Percentiles rank a stretch among this genome's conserved stretches.
Conservation (phyloP, 331 rosid genomes). For the Rosa hybrid region DNA sequence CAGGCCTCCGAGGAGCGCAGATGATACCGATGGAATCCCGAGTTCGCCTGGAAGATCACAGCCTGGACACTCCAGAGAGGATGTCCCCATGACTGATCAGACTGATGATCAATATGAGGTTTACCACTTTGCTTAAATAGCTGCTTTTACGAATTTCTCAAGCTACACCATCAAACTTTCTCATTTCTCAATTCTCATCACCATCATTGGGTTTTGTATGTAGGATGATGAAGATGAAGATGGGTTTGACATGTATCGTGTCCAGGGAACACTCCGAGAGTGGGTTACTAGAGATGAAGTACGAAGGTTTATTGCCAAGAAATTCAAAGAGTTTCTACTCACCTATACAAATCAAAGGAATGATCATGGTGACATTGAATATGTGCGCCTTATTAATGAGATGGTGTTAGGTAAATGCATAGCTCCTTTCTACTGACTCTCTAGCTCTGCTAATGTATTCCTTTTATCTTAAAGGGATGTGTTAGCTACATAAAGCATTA, state of each 20-base stretch:
- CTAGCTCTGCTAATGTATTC: neutral
- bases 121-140: neutral
- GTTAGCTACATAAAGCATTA: neutral
- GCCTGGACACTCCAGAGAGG: slow-evolving; percentile 65
- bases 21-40: slow-evolving; percentile 68
- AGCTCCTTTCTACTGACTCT: neutral
- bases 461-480: neutral
- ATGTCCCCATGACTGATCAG: slow-evolving; percentile 79
- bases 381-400: slow-evolving; percentile 83
- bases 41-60: slow-evolving; percentile 93
- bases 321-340: slow-evolving; percentile 53
- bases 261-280: slow-evolving; percentile 90
- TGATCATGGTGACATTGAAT: slow-evolving; percentile 66
- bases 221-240: slow-evolving; percentile 74
- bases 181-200: neutral
- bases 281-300: slow-evolving; percentile 97
- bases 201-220: slow-evolving; percentile 14
- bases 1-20: slow-evolving; percentile 64
- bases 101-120: slow-evolving; percentile 83
- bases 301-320: slow-evolving; percentile 83
- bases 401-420: slow-evolving; percentile 76
- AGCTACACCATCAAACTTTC: neutral
- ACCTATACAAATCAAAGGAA: slow-evolving; percentile 67
- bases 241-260: slow-evolving; percentile 81
- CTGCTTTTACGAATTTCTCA: neutral